Percentiles rank a stretch among this genome's conserved stretches.
phyloP scores from a whole-genome alignment of 805 yeast species.

The Wickerhamiella azyma region DNA sequence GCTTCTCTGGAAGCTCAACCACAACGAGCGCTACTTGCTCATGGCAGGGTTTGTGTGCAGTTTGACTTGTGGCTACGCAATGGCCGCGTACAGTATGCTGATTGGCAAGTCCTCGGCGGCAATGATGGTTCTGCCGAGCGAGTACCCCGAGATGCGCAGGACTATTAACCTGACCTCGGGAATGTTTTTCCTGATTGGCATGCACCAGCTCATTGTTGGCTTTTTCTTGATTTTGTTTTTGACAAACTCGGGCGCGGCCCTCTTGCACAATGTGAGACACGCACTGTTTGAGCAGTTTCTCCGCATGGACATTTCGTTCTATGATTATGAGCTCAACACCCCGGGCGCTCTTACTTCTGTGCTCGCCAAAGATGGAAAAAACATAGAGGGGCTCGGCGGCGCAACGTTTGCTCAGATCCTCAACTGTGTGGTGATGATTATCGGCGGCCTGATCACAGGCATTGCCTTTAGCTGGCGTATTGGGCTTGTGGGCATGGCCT shows the following conservation, averaged over 20 bases:
- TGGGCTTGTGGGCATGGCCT: conserved; percentile 29
- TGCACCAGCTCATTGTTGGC: conserved; percentile 20
- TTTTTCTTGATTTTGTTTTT: conserved; percentile 18
- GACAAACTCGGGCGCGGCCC: conserved; percentile 21
- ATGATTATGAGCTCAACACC: conserved; percentile 26
- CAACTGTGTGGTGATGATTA: conserved; percentile 26
- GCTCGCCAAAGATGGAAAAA: conserved; percentile 29
- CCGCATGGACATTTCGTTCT: conserved; percentile 28
- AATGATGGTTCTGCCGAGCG: conserved; percentile 24
- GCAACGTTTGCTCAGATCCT: conserved; percentile 30
- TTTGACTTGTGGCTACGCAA: conserved; percentile 26
- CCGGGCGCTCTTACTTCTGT: conserved; percentile 29
- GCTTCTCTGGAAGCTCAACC: conserved; percentile 19
- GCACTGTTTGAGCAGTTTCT: conserved; percentile 24
- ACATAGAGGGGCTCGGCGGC: conserved; percentile 30
- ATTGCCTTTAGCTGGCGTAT: conserved; percentile 29
- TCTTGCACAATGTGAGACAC: conserved; percentile 26
- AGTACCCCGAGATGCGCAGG: conserved; percentile 25
- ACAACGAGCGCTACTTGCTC: conserved; percentile 18
- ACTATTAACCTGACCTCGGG: conserved; percentile 25
- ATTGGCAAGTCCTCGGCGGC: conserved; percentile 27
- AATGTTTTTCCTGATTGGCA: conserved; percentile 27
- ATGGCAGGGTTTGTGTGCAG: conserved; percentile 21
- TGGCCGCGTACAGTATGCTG: conserved; percentile 27
- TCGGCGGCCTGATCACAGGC: conserved; percentile 29